phyloP scores from a whole-genome alignment of 345 rosid species.

The Gossypioides kirkii region DNA sequence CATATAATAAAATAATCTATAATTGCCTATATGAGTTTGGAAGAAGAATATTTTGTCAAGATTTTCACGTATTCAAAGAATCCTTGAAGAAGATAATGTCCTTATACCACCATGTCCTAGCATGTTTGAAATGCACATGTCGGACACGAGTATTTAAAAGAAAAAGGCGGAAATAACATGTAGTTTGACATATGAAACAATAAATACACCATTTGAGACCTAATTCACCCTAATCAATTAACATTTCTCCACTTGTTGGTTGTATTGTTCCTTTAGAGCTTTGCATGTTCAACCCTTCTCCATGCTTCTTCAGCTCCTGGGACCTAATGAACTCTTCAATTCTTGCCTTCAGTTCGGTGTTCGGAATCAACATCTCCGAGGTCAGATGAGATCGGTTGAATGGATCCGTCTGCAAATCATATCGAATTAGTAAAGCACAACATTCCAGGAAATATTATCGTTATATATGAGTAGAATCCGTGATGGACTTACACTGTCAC shows the following conservation, averaged over 20 bases:
- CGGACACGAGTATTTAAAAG: too few relatives aligned
- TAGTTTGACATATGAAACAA: not conserved
- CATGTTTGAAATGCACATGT: too few relatives aligned
- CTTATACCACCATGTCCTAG: too few relatives aligned
- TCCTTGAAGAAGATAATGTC: too few relatives aligned
- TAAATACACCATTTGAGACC: not conserved
- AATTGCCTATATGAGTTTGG: too few relatives aligned
- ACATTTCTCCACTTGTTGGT: conserved; percentile 65
- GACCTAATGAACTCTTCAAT: conserved; percentile 75
- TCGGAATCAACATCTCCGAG: conserved; percentile 77
- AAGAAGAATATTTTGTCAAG: too few relatives aligned
- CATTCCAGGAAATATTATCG: not conserved
- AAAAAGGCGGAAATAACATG: not conserved
- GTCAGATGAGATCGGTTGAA: conserved; percentile 93
- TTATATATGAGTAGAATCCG: not conserved
- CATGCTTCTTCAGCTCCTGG: conserved; percentile 51
- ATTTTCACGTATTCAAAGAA: too few relatives aligned
- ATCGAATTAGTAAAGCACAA: not conserved
- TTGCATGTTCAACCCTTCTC: conserved; percentile 46
- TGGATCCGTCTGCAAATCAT: conserved; percentile 75
- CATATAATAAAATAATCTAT: too few relatives aligned
- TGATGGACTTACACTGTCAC: conserved; percentile 52
- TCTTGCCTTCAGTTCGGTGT: conserved; percentile 67
- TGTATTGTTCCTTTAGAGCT: conserved; percentile 62
- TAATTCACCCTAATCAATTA: conserved; percentile 45